Percentiles rank a stretch among this genome's conserved stretches.
Evolutionary conservation across 176 grass and related monocot species (phyloP).

Genomic region (Tillandsia leiboldiana): DNA sequence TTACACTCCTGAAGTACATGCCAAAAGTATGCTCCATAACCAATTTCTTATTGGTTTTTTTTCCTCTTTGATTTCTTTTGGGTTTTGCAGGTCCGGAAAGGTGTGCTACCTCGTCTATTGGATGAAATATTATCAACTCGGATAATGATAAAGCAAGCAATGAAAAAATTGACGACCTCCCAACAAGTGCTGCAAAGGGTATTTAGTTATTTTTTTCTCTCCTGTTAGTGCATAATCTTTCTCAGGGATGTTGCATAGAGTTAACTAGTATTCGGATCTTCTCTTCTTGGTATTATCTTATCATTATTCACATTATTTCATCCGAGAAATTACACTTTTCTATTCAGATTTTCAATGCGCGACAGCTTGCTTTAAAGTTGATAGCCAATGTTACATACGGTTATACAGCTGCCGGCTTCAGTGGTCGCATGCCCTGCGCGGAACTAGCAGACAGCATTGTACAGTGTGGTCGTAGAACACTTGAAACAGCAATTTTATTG

Average conservation of each 20-base stretch:
- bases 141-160: constrained; percentile 91
- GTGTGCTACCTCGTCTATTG: constrained; percentile 66
- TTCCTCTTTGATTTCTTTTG: constrained; percentile 8
- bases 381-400: constrained; percentile 98
- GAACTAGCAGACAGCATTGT: constrained; percentile 97
- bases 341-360: constrained; percentile 88
- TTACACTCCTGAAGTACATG: too few relatives aligned
- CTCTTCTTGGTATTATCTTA: not conserved
- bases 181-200: constrained; percentile 83
- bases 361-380: constrained; percentile 90
- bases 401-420: constrained; percentile 97
- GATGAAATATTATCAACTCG: constrained; percentile 90
- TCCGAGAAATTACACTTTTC: constrained; percentile 9
- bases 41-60: not conserved
- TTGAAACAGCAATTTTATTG: constrained; percentile 89
- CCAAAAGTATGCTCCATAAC: not conserved
- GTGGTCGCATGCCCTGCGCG: constrained; percentile 94
- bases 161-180: constrained; percentile 71
- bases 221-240: not conserved
- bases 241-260: not conserved
- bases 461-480: constrained; percentile 86
- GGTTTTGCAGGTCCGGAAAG: constrained; percentile 75
- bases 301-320: constrained; percentile 9
- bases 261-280: not conserved
- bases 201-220: constrained; percentile 13